These are phyloP conservation scores for Penicillium bovifimosum DNA, from an alignment of 495 filamentous ascomycete species.

Conservation along the genomic window DNA sequence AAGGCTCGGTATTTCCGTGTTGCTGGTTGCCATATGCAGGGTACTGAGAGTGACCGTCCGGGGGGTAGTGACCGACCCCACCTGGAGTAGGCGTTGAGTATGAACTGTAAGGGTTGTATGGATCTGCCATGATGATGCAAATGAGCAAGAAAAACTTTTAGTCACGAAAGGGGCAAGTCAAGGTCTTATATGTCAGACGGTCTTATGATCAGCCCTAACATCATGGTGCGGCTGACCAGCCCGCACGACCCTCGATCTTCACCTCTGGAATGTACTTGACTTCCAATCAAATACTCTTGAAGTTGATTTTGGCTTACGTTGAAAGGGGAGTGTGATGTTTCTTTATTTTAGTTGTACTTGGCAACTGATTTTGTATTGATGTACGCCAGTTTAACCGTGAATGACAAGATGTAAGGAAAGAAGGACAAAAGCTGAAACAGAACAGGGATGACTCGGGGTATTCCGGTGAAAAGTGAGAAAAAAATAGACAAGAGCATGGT, in stretches of 20 bases:
- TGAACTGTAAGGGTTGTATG: slow-evolving; percentile 41
- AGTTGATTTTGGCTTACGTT: not conserved
- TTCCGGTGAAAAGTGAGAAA: slow-evolving; percentile 16
- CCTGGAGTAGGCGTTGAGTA: slow-evolving; percentile 23
- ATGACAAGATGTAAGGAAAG: slow-evolving; percentile 6
- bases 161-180: not conserved
- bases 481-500: slow-evolving; percentile 7
- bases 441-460: slow-evolving; percentile 25
- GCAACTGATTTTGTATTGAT: slow-evolving; percentile 11
- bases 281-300: slow-evolving; percentile 13
- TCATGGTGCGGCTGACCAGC: slow-evolving; percentile 26
- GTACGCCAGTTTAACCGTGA: slow-evolving; percentile 15
- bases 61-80: slow-evolving; percentile 27
- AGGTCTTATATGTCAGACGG: slow-evolving; percentile 1
- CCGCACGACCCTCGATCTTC: slow-evolving; percentile 21
- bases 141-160: not conserved
- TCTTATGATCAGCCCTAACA: slow-evolving; percentile 11
- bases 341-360: slow-evolving; percentile 2
- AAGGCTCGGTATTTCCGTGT: slow-evolving; percentile 1
- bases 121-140: slow-evolving; percentile 39
- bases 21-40: slow-evolving; percentile 7
- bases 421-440: not conserved
- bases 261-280: slow-evolving; percentile 13
- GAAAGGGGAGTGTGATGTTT: not conserved
- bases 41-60: slow-evolving; percentile 17